Conservation (phyloP, 1,284 basidiomycete species). For the Ceraceosorus guamensis region DNA sequence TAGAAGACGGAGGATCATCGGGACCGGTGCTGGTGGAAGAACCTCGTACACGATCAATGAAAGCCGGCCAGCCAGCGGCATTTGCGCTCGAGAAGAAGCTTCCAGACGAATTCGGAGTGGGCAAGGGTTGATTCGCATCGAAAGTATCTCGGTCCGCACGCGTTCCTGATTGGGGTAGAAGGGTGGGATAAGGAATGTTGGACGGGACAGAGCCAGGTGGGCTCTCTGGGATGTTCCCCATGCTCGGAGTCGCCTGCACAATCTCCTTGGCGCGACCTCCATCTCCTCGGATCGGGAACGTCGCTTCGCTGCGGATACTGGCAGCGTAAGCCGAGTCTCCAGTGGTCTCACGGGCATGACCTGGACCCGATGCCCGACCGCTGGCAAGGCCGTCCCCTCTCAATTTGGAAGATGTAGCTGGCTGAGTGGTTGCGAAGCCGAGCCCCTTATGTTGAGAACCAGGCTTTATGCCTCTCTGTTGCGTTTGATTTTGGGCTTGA, state of each 20-base stretch:
- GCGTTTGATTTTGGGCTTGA: not conserved
- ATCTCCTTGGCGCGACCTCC: conserved; percentile 36
- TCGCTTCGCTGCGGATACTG: conserved; percentile 36
- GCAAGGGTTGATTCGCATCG: not conserved
- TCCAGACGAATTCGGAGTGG: too few species aligned
- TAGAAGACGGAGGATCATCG: too few species aligned
- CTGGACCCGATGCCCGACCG: too few species aligned
- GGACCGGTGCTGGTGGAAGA: too few species aligned
- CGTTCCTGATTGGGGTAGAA: conserved; percentile 7
- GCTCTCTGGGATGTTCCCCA: conserved; percentile 22
- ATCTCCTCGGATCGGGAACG: conserved; percentile 41
- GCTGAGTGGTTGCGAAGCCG: too few species aligned
- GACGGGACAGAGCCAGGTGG: conserved; percentile 14
- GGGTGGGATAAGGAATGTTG: conserved; percentile 30
- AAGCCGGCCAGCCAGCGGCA: too few species aligned
- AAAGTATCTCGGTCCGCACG: not conserved
- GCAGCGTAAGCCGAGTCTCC: conserved; percentile 20
- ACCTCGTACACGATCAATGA: too few species aligned
- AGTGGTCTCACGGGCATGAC: not conserved
- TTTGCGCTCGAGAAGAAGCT: too few species aligned
- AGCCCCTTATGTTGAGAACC: not conserved
- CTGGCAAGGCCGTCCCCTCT: too few species aligned
- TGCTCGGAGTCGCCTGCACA: conserved; percentile 15
- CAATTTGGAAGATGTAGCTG: too few species aligned
- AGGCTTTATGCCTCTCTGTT: not conserved